Conservation (phyloP, 1,284 basidiomycete species). For the Boletus sp. region DNA sequence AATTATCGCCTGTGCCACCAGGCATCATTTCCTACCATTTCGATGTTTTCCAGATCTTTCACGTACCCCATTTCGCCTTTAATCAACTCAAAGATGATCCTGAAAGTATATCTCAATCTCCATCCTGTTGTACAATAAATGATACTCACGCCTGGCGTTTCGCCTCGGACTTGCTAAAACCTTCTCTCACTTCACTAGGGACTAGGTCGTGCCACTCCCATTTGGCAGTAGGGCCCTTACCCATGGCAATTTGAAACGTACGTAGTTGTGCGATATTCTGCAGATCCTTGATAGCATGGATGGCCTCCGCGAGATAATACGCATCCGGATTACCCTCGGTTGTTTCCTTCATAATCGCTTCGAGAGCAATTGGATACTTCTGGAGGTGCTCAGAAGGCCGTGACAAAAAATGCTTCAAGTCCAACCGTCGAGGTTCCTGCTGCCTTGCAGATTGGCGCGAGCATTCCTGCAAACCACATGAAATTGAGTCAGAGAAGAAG, state of each 20-base stretch:
- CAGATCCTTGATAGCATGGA: conserved; percentile 76
- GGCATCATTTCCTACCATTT: conserved; percentile 41
- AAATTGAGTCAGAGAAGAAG: conserved; percentile 13
- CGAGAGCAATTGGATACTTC: conserved; percentile 86
- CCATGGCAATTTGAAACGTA: conserved; percentile 87
- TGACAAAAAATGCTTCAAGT: conserved; percentile 86
- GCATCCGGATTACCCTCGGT: conserved; percentile 76
- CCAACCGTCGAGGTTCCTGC: conserved; percentile 76
- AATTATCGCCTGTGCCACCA: conserved; percentile 4
- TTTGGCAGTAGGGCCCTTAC: conserved; percentile 71
- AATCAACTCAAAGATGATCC: conserved; percentile 94
- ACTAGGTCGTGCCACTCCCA: conserved; percentile 92
- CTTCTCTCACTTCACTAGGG: conserved; percentile 62
- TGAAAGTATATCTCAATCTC: conserved; percentile 36
- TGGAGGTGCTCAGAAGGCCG: conserved; percentile 89
- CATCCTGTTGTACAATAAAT: background rate
- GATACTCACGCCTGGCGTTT: conserved; percentile 86
- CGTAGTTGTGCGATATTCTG: conserved; percentile 78
- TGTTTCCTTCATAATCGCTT: conserved; percentile 85
- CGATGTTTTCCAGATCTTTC: conserved; percentile 89
- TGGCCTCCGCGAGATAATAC: conserved; percentile 78
- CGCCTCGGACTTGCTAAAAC: conserved; percentile 75
- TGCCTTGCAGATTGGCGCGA: conserved; percentile 63
- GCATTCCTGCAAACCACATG: conserved; percentile 45
- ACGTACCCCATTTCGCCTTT: conserved; percentile 97